A percentile compares a stretch with the other conserved stretches of the same genome.
These are phyloP conservation scores for Boletales sp. DNA, from an alignment of 768 basidiomycete genomes.

Conservation along the genomic window DNA sequence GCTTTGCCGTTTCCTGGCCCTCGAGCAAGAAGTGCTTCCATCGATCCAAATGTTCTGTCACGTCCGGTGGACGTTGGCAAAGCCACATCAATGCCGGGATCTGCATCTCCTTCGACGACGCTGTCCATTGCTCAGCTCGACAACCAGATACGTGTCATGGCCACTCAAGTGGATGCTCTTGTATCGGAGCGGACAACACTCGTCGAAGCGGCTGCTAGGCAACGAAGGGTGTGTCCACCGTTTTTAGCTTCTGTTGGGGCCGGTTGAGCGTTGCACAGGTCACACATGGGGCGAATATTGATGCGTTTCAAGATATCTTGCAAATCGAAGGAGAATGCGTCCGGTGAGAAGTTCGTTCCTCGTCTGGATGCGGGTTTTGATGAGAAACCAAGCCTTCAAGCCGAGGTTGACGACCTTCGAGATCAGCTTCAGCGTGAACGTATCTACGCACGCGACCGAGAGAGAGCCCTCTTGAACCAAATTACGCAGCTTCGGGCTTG, in stretches of 20 bases:
- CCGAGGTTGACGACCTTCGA: conserved; percentile 26
- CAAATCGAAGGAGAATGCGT: conserved; percentile 35
- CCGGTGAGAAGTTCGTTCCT: conserved; percentile 20
- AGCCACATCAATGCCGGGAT: neutral
- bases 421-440: conserved; percentile 28
- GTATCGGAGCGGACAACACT: conserved; percentile 34
- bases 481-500: conserved; percentile 19
- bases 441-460: conserved; percentile 25
- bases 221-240: conserved; percentile 19
- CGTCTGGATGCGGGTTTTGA: neutral
- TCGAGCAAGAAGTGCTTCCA: conserved; percentile 21
- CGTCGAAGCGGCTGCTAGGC: conserved; percentile 18
- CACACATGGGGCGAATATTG: conserved; percentile 12
- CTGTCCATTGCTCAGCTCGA: conserved; percentile 31
- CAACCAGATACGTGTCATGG: conserved; percentile 34
- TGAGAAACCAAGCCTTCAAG: conserved; percentile 29
- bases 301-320: conserved; percentile 23
- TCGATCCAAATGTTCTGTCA: conserved; percentile 16
- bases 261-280: conserved; percentile 3
- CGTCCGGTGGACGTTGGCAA: neutral
- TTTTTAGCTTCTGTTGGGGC: neutral
- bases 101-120: conserved; percentile 5
- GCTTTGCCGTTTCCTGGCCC: conserved; percentile 1
- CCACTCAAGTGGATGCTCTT: conserved; percentile 35
- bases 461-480: conserved; percentile 32